Conservation (phyloP, 2,329 filamentous ascomycete genomes). For the Aspergillus fructus region DNA sequence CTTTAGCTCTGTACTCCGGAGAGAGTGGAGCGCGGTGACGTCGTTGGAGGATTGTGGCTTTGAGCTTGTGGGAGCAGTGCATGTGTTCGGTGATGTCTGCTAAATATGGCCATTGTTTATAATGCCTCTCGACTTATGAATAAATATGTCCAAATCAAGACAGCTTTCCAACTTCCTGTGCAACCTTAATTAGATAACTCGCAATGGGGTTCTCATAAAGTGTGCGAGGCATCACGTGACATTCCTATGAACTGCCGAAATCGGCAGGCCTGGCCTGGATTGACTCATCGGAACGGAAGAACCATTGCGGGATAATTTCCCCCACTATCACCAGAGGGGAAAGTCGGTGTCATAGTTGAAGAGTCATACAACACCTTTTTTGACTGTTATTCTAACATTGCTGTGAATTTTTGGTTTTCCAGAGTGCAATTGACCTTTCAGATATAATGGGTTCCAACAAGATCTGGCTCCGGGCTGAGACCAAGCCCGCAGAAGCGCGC, state of each 20-base stretch:
- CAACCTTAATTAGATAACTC: background rate
- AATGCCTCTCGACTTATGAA: background rate
- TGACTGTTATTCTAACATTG: slow-evolving; percentile 9
- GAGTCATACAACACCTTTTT: slow-evolving; percentile 13
- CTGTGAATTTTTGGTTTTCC: background rate
- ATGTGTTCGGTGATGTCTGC: background rate
- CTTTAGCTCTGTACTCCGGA: background rate
- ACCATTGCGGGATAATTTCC: slow-evolving; percentile 17
- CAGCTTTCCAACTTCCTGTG: background rate
- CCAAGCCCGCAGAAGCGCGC: slow-evolving; percentile 59
- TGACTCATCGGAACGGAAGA: slow-evolving; percentile 35
- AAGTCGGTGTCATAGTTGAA: slow-evolving; percentile 29
- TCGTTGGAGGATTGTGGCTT: background rate
- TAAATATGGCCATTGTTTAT: background rate
- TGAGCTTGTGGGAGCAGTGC: background rate
- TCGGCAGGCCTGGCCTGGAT: slow-evolving; percentile 10
- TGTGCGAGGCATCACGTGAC: background rate
- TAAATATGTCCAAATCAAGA: background rate
- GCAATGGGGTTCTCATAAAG: background rate
- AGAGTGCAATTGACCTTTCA: background rate
- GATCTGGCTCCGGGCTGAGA: slow-evolving; percentile 60
- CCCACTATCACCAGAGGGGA: slow-evolving; percentile 31
- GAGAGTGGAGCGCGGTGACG: background rate
- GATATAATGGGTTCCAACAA: slow-evolving; percentile 33
- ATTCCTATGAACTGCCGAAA: slow-evolving; percentile 14